Conservation (phyloP, 441 rosid species). For the Breynia disticha region DNA sequence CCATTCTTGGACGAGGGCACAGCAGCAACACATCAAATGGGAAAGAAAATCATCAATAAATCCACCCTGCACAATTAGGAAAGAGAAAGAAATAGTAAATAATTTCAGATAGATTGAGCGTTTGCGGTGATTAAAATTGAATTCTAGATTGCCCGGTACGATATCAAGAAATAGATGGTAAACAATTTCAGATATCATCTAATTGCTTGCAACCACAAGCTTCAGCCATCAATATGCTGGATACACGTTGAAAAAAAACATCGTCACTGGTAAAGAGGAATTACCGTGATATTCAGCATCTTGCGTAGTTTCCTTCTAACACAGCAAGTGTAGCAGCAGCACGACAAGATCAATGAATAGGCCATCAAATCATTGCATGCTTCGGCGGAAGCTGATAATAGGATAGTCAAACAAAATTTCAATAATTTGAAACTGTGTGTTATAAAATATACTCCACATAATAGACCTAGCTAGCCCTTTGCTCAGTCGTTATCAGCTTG, state of each 20-base stretch:
- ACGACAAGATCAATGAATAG: conserved; percentile 75
- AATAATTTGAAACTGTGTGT: not conserved
- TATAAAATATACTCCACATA: not conserved
- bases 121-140: conserved; percentile 1
- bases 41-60: conserved; percentile 81
- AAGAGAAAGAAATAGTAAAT: not conserved
- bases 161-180: too few relatives aligned
- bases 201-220: not conserved
- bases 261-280: conserved; percentile 6
- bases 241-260: too few relatives aligned
- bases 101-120: not conserved
- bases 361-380: conserved; percentile 83
- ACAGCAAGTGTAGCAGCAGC: conserved; percentile 90
- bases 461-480: not conserved
- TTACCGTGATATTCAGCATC: conserved; percentile 61
- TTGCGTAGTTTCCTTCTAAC: conserved; percentile 78
- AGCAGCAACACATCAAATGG: conserved; percentile 92
- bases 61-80: conserved; percentile 53
- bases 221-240: not conserved
- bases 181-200: too few relatives aligned
- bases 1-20: conserved; percentile 93
- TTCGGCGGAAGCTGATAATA: conserved; percentile 60
- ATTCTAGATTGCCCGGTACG: not conserved
- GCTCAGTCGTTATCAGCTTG: not conserved
- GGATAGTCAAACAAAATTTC: conserved; percentile 8